These are phyloP conservation scores for Cercospora sp. DNA, from an alignment of 2,329 filamentous ascomycete genomes.

Conservation along the genomic window DNA sequence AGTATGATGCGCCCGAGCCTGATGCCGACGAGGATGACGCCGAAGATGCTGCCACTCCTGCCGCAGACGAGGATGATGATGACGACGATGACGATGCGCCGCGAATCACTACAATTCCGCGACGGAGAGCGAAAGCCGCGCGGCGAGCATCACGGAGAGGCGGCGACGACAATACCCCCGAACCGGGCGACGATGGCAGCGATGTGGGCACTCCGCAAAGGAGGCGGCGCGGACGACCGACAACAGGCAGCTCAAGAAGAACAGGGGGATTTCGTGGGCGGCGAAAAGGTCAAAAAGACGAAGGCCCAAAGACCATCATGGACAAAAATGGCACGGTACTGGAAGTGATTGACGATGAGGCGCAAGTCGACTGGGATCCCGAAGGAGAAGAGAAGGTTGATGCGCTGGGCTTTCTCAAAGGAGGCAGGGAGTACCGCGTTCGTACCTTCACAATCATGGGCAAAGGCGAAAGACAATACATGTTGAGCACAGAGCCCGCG, in stretches of 20 bases:
- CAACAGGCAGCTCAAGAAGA: slow-evolving; percentile 38
- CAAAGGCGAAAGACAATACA: slow-evolving; percentile 84
- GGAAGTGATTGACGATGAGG: slow-evolving; percentile 89
- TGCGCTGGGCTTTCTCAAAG: slow-evolving; percentile 78
- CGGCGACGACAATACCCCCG: slow-evolving; percentile 63
- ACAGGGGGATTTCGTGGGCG: slow-evolving; percentile 70
- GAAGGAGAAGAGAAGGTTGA: slow-evolving; percentile 94
- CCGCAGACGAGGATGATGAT: slow-evolving; percentile 36
- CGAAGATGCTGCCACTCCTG: slow-evolving; percentile 31
- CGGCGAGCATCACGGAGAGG: slow-evolving; percentile 33
- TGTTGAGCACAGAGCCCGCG: slow-evolving; percentile 96
- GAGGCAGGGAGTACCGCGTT: slow-evolving; percentile 87
- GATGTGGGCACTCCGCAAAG: slow-evolving; percentile 53
- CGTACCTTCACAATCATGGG: slow-evolving; percentile 90
- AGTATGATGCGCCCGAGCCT: slow-evolving; percentile 26
- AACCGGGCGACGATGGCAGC: slow-evolving; percentile 50
- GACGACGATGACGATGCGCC: slow-evolving; percentile 38
- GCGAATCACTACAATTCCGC: slow-evolving; percentile 42
- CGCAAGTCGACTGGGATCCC: slow-evolving; percentile 79
- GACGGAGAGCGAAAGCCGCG: slow-evolving; percentile 41
- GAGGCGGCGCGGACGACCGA: slow-evolving; percentile 52
- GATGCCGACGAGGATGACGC: slow-evolving; percentile 26
- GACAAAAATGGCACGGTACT: slow-evolving; percentile 93
- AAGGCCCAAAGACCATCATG: slow-evolving; percentile 78
- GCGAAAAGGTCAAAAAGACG: slow-evolving; percentile 69